Evolutionary conservation across 306 rosid species (phyloP).

Genomic region (Carpinus fangiana): DNA sequence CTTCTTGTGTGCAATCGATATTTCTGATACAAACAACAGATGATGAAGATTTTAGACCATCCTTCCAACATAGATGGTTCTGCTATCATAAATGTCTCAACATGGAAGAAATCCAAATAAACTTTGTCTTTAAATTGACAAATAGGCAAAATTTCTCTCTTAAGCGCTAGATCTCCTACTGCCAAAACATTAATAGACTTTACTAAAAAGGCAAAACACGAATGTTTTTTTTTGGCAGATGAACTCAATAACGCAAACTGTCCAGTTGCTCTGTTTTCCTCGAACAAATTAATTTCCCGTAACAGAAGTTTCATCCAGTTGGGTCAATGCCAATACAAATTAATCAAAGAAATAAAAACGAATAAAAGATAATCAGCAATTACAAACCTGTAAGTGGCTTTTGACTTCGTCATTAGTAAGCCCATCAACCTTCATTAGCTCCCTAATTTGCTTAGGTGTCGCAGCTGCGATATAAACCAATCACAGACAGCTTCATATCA

Average conservation of each 20-base stretch:
- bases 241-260: neutral
- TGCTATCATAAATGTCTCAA: neutral
- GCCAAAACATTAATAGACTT: neutral
- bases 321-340: neutral
- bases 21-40: conserved; percentile 49
- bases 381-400: conserved; percentile 87
- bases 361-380: neutral
- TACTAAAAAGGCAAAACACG: neutral
- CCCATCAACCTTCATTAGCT: conserved; percentile 88
- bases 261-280: neutral
- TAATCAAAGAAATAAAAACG: neutral
- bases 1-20: conserved; percentile 80
- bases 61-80: neutral
- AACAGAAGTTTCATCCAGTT: neutral
- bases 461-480: conserved; percentile 56
- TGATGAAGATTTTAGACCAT: conserved; percentile 6
- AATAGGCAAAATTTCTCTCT: neutral
- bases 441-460: conserved; percentile 92
- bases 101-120: neutral
- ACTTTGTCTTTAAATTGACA: neutral
- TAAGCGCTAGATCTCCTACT: neutral
- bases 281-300: neutral
- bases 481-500: conserved; percentile 7
- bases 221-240: too few relatives aligned
- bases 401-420: conserved; percentile 97